A percentile compares a stretch with the other conserved stretches of the same genome.
Evolutionary conservation across 352 stramenopile species (phyloP).

Genomic region (Phytophthora podocarpi): DNA sequence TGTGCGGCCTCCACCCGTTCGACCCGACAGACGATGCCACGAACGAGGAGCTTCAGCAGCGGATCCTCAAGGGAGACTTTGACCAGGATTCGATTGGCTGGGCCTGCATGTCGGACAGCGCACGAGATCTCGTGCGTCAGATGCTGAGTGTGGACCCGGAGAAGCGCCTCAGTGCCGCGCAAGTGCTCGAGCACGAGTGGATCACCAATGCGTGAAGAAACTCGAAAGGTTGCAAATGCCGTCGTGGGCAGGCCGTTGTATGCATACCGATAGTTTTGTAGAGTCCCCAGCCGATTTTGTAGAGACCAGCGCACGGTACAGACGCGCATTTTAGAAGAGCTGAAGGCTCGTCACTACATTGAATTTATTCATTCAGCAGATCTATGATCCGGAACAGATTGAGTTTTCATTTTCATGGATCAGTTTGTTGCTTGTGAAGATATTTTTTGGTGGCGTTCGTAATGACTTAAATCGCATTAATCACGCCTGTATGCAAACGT

Average conservation of each 20-base stretch:
- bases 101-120: constrained; percentile 46
- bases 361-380: constrained; percentile 25
- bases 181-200: constrained; percentile 66
- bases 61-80: constrained; percentile 48
- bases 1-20: constrained; percentile 61
- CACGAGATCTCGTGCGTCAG: constrained; percentile 43
- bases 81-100: constrained; percentile 39
- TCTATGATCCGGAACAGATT: too few relatives aligned
- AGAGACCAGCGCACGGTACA: neutral
- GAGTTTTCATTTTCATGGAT: too few relatives aligned
- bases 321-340: constrained; percentile 32
- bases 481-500: too few relatives aligned
- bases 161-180: constrained; percentile 44
- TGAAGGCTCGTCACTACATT: constrained; percentile 19
- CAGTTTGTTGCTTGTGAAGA: too few relatives aligned
- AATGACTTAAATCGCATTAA: too few relatives aligned
- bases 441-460: too few relatives aligned
- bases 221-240: neutral
- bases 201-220: constrained; percentile 19
- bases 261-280: constrained; percentile 10
- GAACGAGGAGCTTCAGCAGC: constrained; percentile 43
- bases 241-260: neutral
- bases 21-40: constrained; percentile 56
- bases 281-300: constrained; percentile 10
- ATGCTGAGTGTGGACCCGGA: constrained; percentile 53